These are phyloP conservation scores for Medicago truncatula DNA, from an alignment of 306 rosid genomes.

Conservation along the genomic window MtrunA17r5.0-ANR NC_053042.1:46028501-46029000, in stretches of 20 bases:
- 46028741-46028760: not conserved
- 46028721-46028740: conserved; percentile 12
- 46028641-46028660: conserved; percentile 13
- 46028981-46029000: conserved; percentile 13
- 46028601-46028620: not conserved
- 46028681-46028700: not conserved
- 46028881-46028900: not conserved
- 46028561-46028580: conserved; percentile 25
- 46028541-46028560: conserved; percentile 22
- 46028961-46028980: conserved; percentile 15
- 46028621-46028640: conserved; percentile 2
- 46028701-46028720: conserved; percentile 2
- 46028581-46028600: not conserved
- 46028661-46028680: conserved; percentile 5
- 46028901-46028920: conserved; percentile 20
- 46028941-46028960: conserved; percentile 3
- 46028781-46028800: not conserved
- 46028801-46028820: not conserved
- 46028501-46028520: conserved; percentile 1
- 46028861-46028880: not conserved
- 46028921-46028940: conserved; percentile 1
- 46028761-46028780: not conserved
- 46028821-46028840: not conserved
- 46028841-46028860: conserved; percentile 5
- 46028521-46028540: not conserved